Percentiles rank a stretch among this genome's conserved stretches.
Conservation (phyloP, 1,284 basidiomycete genomes). For the Sporisorium sorghi region DNA sequence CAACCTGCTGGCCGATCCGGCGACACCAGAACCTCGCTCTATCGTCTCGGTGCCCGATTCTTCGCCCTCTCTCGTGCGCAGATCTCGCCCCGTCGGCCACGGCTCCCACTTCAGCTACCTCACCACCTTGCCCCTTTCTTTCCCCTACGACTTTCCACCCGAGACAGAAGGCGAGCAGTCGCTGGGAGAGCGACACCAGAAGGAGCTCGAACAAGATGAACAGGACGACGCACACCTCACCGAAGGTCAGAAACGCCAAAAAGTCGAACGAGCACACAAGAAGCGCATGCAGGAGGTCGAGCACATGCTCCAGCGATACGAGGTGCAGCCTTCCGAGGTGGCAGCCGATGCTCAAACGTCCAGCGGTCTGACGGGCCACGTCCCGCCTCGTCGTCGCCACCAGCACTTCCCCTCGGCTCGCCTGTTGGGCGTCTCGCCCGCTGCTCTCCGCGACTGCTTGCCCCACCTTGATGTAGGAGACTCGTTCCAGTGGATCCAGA, state of each 20-base stretch:
- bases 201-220: slow-evolving; percentile 30
- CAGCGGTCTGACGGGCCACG: slow-evolving; percentile 27
- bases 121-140: slow-evolving; percentile 82
- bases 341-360: not conserved
- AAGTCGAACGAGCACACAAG: slow-evolving; percentile 36
- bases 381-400: slow-evolving; percentile 45
- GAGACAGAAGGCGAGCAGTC: slow-evolving; percentile 45
- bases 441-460: slow-evolving; percentile 79
- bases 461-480: slow-evolving; percentile 90
- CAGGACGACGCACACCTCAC: slow-evolving; percentile 31
- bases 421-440: slow-evolving; percentile 77
- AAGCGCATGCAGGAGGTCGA: slow-evolving; percentile 62
- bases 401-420: slow-evolving; percentile 60
- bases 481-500: slow-evolving; percentile 76
- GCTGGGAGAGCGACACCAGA: slow-evolving; percentile 45
- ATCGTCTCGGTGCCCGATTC: slow-evolving; percentile 71
- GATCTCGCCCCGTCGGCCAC: slow-evolving; percentile 75
- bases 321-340: slow-evolving; percentile 42
- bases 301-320: slow-evolving; percentile 52
- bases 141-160: slow-evolving; percentile 81
- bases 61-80: slow-evolving; percentile 73
- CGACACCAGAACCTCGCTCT: slow-evolving; percentile 73
- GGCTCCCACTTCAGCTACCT: slow-evolving; percentile 84
- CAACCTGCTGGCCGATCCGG: slow-evolving; percentile 78
- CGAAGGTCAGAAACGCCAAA: slow-evolving; percentile 37